Evolutionary conservation across 768 basidiomycete genomes (phyloP).

Genomic region (Lactarius psammicola): DNA sequence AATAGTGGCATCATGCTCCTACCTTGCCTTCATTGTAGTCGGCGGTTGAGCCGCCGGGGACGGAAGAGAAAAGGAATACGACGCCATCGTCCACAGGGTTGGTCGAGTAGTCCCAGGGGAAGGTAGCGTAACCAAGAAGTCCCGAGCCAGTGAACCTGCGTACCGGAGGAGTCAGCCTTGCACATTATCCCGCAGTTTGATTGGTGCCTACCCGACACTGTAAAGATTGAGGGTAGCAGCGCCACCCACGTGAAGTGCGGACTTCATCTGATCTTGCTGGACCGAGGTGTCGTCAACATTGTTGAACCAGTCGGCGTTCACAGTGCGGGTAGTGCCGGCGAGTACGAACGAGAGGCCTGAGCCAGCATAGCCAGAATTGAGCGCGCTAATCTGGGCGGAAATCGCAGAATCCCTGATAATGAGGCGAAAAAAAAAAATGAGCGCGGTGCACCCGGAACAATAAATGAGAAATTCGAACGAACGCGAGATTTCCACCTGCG

Average conservation of each 20-base stretch:
- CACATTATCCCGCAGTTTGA: not conserved
- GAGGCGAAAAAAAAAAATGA: slow-evolving; percentile 12
- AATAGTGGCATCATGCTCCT: not conserved
- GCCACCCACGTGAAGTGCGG: slow-evolving; percentile 42
- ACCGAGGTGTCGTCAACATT: slow-evolving; percentile 34
- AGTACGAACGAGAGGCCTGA: slow-evolving; percentile 44
- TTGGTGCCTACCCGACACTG: slow-evolving; percentile 44
- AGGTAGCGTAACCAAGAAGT: slow-evolving; percentile 55
- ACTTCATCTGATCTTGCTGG: slow-evolving; percentile 51
- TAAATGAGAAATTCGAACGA: slow-evolving; percentile 23
- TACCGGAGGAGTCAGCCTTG: not conserved
- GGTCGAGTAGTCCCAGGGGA: slow-evolving; percentile 44
- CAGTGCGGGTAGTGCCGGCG: slow-evolving; percentile 43
- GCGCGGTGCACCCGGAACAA: not conserved
- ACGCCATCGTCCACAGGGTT: slow-evolving; percentile 50
- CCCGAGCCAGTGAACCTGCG: slow-evolving; percentile 42
- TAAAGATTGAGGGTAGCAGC: slow-evolving; percentile 48
- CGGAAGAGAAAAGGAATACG: slow-evolving; percentile 36
- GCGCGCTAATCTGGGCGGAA: slow-evolving; percentile 42
- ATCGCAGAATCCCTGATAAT: slow-evolving; percentile 40
- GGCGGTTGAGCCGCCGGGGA: slow-evolving; percentile 42
- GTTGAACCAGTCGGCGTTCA: slow-evolving; percentile 50
- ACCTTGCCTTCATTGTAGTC: slow-evolving; percentile 41
- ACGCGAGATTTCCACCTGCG: slow-evolving; percentile 46
- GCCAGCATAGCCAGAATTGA: slow-evolving; percentile 44